phyloP scores from a whole-genome alignment of 331 rosid species.

The Phaseolus coccineus region DNA sequence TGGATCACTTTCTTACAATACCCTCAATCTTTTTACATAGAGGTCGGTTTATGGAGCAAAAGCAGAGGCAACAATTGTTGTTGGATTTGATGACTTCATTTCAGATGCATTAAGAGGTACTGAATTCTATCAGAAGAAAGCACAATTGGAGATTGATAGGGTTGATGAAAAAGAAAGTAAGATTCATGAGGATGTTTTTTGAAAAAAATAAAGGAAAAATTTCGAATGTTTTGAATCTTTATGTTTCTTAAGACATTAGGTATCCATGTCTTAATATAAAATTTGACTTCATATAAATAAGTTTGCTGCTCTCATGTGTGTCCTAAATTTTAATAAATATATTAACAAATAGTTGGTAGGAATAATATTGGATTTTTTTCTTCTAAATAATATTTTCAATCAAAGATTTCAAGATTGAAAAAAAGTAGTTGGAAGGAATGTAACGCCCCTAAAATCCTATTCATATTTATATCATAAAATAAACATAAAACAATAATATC shows the following conservation, averaged over 20 bases:
- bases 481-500: too few relatives aligned
- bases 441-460: too few relatives aligned
- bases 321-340: too few relatives aligned
- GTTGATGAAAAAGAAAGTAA: conserved; percentile 86
- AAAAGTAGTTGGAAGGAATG: too few relatives aligned
- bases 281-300: conserved; percentile 34
- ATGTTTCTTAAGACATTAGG: neutral
- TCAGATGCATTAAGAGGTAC: conserved; percentile 95
- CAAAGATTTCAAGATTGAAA: too few relatives aligned
- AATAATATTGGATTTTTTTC: too few relatives aligned
- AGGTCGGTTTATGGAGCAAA: conserved; percentile 96
- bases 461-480: too few relatives aligned
- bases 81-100: conserved; percentile 93
- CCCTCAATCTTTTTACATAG: conserved; percentile 44
- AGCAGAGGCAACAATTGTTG: conserved; percentile 96
- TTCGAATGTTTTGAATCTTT: conserved; percentile 61
- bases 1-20: neutral
- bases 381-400: too few relatives aligned
- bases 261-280: neutral
- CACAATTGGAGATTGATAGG: conserved; percentile 83
- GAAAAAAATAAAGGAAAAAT: conserved; percentile 83
- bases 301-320: neutral
- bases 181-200: conserved; percentile 89
- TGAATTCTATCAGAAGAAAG: conserved; percentile 77
- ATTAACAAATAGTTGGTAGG: too few relatives aligned